Conservation (phyloP, 352 stramenopile species). For the Pythium rhizo-oryzae region DNA sequence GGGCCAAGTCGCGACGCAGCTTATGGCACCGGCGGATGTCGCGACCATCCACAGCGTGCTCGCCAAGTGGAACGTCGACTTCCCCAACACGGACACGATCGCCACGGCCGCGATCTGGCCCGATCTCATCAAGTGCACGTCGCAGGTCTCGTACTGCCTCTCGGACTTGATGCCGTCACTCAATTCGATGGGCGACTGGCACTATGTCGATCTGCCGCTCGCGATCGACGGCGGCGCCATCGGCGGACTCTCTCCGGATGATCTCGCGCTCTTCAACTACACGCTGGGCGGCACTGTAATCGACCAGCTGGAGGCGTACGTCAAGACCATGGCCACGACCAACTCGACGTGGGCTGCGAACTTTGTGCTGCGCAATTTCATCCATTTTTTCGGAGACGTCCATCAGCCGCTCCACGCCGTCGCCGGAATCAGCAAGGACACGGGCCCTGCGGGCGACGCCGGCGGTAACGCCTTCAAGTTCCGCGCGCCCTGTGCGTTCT, state of each 20-base stretch:
- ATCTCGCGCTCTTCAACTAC: constrained; percentile 50
- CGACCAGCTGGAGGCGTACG: constrained; percentile 29
- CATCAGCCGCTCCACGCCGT: constrained; percentile 68
- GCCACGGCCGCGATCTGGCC: constrained; percentile 39
- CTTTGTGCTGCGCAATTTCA: constrained; percentile 64
- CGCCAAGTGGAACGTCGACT: constrained; percentile 28
- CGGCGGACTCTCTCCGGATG: constrained; percentile 38
- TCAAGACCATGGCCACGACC: constrained; percentile 59
- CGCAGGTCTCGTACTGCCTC: constrained; percentile 16
- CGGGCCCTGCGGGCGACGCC: constrained; percentile 35
- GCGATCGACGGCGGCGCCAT: constrained; percentile 48
- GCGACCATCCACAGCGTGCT: constrained; percentile 32
- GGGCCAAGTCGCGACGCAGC: constrained; percentile 34
- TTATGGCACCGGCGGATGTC: constrained; percentile 29
- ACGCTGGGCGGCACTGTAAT: constrained; percentile 52
- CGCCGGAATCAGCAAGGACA: constrained; percentile 37
- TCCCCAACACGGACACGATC: constrained; percentile 37
- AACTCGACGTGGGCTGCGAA: constrained; percentile 68
- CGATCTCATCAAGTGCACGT: constrained; percentile 41
- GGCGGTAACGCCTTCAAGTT: constrained; percentile 71
- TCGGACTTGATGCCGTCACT: constrained; percentile 39
- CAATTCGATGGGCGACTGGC: constrained; percentile 60
- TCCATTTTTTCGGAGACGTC: constrained; percentile 71
- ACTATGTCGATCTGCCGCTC: constrained; percentile 36
- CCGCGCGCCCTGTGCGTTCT: constrained; percentile 42